Evolutionary conservation across 2,329 filamentous ascomycete genomes (phyloP).

Genomic region (Pseudomassariella vexata): DNA sequence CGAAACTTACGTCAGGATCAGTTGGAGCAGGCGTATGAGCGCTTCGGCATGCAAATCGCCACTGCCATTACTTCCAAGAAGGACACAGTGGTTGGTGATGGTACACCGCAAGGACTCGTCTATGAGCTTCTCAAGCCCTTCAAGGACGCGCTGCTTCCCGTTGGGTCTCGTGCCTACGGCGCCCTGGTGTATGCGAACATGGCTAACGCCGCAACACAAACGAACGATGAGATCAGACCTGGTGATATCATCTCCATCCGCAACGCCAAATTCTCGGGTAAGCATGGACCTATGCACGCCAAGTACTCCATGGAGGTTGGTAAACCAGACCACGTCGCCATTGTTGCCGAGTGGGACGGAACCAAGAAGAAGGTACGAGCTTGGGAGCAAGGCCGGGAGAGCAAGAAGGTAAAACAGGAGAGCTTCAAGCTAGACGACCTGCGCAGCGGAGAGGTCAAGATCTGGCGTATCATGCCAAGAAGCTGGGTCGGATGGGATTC

Average conservation of each 20-base stretch:
- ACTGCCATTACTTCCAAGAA: constrained; percentile 67
- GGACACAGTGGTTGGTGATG: constrained; percentile 77
- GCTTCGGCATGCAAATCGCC: constrained; percentile 73
- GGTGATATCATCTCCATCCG: constrained; percentile 92
- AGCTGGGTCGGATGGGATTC: constrained; percentile 83
- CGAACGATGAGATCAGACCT: constrained; percentile 86
- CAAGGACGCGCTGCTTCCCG: constrained; percentile 68
- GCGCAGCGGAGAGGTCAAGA: constrained; percentile 88
- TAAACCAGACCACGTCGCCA: constrained; percentile 79
- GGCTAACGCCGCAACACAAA: constrained; percentile 84
- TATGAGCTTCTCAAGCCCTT: constrained; percentile 71
- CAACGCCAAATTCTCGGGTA: constrained; percentile 91
- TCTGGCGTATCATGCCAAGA: constrained; percentile 91
- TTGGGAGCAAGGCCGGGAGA: constrained; percentile 93
- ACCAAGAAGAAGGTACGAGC: constrained; percentile 95
- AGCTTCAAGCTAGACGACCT: constrained; percentile 92
- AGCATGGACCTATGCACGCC: constrained; percentile 89
- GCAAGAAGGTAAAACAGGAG: constrained; percentile 87
- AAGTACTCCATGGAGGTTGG: constrained; percentile 89
- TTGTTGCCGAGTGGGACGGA: constrained; percentile 96
- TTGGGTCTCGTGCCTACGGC: constrained; percentile 86
- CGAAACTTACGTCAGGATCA: constrained; percentile 82
- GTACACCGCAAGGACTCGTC: constrained; percentile 72
- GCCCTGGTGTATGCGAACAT: constrained; percentile 92
- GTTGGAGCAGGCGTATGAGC: constrained; percentile 77